These are phyloP conservation scores for Penicillium sp. DNA, from an alignment of 2,329 filamentous ascomycete genomes.

Conservation along the genomic window DNA sequence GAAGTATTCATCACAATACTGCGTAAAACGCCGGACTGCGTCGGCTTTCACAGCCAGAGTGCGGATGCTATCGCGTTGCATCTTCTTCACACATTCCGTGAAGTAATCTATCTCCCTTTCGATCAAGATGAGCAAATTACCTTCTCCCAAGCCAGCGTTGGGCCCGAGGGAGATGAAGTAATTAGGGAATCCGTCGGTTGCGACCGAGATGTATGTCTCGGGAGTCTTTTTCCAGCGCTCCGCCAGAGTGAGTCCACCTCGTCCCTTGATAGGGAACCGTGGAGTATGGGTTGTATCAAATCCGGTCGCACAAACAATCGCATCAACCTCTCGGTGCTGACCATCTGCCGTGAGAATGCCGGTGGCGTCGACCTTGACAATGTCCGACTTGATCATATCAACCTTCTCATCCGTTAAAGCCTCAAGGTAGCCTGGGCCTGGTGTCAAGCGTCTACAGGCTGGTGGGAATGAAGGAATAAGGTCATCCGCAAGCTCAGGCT, in stretches of 20 bases:
- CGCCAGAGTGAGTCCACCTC: constrained; percentile 34
- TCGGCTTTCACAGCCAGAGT: constrained; percentile 36
- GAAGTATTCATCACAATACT: constrained; percentile 45
- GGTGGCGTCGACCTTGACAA: constrained; percentile 49
- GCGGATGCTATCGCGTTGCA: constrained; percentile 45
- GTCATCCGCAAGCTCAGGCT: constrained; percentile 43
- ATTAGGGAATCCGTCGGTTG: constrained; percentile 44
- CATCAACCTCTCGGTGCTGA: constrained; percentile 40
- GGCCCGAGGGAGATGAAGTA: constrained; percentile 45
- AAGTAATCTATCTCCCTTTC: constrained; percentile 45
- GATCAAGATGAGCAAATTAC: constrained; percentile 43
- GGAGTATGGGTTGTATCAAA: constrained; percentile 47
- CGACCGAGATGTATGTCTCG: constrained; percentile 45
- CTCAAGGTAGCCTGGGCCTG: constrained; percentile 61
- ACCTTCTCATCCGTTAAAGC: constrained; percentile 67
- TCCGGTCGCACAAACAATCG: constrained; percentile 48
- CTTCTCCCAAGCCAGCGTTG: constrained; percentile 41
- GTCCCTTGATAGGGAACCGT: constrained; percentile 43
- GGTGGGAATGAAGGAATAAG: constrained; percentile 51
- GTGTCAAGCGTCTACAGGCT: constrained; percentile 53
- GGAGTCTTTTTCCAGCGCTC: constrained; percentile 41
- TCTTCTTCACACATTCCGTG: constrained; percentile 42
- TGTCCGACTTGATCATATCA: constrained; percentile 62
- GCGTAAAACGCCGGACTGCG: constrained; percentile 38
- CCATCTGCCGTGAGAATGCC: constrained; percentile 46